Base-by-base conservation (phyloP, 768 basidiomycete species). In the Hygrophoropsis aurantiaca region DNA sequence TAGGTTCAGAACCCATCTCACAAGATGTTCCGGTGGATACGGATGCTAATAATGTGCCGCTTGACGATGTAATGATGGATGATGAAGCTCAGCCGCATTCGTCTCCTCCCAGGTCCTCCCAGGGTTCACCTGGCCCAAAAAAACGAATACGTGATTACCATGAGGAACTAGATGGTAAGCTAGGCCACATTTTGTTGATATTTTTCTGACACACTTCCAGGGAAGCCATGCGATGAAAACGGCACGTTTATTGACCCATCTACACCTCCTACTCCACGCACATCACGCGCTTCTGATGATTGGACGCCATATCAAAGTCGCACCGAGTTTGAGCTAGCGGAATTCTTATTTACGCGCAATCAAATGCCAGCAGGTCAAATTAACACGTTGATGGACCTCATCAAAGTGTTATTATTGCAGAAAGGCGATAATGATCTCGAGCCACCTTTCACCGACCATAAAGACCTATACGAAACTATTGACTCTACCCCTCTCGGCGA, bases 331-430 rank as follows among this genome's bases (percentile, higher is more conserved):
- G 19, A 43, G 25, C 44, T 50, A n/a, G 44, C 49, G 7, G 26
- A 50, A 16, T 50, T 50, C 27, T 18, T 46, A n/a, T 50, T 50
- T 27, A 15, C 10, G n/a, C 32, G 24, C 11, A 46, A 44, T 46
- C 13, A 50, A 46, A 50, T 46, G 44, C 37, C 44, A 24, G 27
- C 18, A 39, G 30, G 24, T 33, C 49, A 46, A 35, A 42, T 51
- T 23, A 32, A 51, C 37, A 36, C 42, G 4, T 19, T 49, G 23
- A 49, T 44, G 42, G 18, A 49, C 10, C 39, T 49, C 36, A 39
- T 30, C 36, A 42, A 27, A 20, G 20, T 24, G 11, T 38, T n/a
- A n/a, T n/a, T n/a, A 10, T 10, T 34, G 16, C n/a, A 10, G 32
- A 34, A 34, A 10, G 32, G 32, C 32, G 16, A 10, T 10, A 16